These are phyloP conservation scores for Trichophyton simii DNA, from an alignment of 2,329 filamentous ascomycete species.

Conservation along the genomic window DNA sequence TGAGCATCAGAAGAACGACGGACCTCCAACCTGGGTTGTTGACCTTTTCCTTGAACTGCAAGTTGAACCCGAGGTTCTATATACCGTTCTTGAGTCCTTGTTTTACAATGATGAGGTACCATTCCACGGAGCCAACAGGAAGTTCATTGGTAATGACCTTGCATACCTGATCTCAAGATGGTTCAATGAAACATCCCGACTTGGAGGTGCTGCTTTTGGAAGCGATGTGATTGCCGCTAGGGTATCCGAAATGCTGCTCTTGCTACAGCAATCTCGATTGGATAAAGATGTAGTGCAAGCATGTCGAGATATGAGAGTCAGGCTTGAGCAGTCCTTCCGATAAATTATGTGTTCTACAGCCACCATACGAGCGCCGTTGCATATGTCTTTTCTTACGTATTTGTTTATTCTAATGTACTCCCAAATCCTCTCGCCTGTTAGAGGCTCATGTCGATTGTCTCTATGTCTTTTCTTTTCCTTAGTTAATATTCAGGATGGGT, in stretches of 20 bases:
- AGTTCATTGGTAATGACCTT: constrained; percentile 48
- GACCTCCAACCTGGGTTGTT: constrained; percentile 46
- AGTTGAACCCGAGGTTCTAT: constrained; percentile 48
- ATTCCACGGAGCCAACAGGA: constrained; percentile 47
- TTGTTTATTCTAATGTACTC: neutral
- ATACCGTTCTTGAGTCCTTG: constrained; percentile 51
- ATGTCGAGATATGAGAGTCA: constrained; percentile 30
- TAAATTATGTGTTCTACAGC: neutral
- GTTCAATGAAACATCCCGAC: constrained; percentile 45
- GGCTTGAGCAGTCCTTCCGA: constrained; percentile 21
- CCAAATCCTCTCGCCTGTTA: neutral
- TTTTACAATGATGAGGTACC: constrained; percentile 56
- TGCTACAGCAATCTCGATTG: constrained; percentile 35
- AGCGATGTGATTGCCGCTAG: constrained; percentile 45
- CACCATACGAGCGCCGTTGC: neutral
- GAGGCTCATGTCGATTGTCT: neutral
- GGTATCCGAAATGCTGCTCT: constrained; percentile 33
- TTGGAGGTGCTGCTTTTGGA: constrained; percentile 46
- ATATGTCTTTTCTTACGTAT: neutral
- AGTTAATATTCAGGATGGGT: neutral
- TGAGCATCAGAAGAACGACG: constrained; percentile 37
- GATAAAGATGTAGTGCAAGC: constrained; percentile 27
- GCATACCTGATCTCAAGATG: constrained; percentile 50
- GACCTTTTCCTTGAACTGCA: constrained; percentile 54
- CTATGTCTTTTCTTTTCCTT: neutral